These are phyloP conservation scores for Claviceps sorghi DNA, from an alignment of 2,329 filamentous ascomycete genomes.

Conservation along the genomic window DNA sequence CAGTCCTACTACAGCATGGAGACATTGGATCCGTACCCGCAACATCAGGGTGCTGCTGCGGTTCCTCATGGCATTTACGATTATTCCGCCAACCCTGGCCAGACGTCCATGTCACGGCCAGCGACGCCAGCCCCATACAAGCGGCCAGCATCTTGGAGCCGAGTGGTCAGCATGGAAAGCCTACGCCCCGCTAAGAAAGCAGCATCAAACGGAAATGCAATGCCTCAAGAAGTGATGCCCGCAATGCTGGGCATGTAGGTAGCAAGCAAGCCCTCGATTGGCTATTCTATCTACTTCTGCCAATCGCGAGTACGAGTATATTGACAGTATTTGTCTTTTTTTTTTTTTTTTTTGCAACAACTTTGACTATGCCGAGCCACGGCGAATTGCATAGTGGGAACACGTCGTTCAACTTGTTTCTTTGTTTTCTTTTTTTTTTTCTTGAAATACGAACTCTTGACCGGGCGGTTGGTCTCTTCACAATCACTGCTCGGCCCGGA, in stretches of 20 bases:
- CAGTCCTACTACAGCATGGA: constrained; percentile 12
- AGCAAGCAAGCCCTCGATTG: not conserved
- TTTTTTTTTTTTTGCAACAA: too few relatives aligned
- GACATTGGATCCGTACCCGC: constrained; percentile 6
- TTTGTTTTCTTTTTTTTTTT: too few relatives aligned
- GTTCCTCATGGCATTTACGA: constrained; percentile 11
- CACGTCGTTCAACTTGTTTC: not conserved
- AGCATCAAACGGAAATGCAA: constrained; percentile 16
- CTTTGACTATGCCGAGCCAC: too few relatives aligned
- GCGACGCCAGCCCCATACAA: constrained; percentile 25
- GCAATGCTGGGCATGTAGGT: constrained; percentile 13
- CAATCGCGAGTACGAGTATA: not conserved
- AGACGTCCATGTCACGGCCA: constrained; percentile 16
- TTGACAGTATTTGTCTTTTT: not conserved
- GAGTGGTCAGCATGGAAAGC: constrained; percentile 23
- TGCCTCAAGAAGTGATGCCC: constrained; percentile 11
- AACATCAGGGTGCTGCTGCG: constrained; percentile 8
- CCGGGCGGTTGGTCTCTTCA: not conserved
- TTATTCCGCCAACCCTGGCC: constrained; percentile 14
- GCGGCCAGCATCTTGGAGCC: constrained; percentile 24
- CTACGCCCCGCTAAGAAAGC: constrained; percentile 22
- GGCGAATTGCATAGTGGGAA: not conserved
- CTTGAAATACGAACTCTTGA: too few relatives aligned
- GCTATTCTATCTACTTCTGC: not conserved
- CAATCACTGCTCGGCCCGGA: too few relatives aligned